These are phyloP conservation scores for Penicillium coffeae DNA, from an alignment of 495 filamentous ascomycete species.

Conservation along the genomic window DNA sequence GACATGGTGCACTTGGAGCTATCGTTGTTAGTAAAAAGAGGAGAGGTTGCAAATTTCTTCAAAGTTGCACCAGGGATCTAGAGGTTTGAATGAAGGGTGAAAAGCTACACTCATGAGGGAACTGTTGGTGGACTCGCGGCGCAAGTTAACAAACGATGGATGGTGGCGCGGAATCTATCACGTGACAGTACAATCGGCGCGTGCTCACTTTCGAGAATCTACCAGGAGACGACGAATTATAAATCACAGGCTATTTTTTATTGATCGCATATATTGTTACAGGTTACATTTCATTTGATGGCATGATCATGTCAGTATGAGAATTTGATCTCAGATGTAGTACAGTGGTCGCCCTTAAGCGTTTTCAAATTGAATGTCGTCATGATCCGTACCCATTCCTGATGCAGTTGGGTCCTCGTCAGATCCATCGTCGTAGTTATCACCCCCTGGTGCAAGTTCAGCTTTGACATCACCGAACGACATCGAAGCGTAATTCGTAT, in stretches of 20 bases:
- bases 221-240: too few species aligned
- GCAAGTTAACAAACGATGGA: background rate
- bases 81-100: background rate
- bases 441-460: slow-evolving; percentile 44
- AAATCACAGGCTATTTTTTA: background rate
- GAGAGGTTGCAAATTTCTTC: background rate
- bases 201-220: background rate
- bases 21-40: background rate
- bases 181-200: background rate
- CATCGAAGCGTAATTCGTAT: slow-evolving; percentile 48
- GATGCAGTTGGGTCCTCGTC: slow-evolving; percentile 43
- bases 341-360: slow-evolving; percentile 29
- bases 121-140: background rate
- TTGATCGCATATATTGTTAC: background rate
- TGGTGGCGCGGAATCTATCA: background rate
- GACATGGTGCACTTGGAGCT: slow-evolving; percentile 50
- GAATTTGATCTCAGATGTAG: background rate
- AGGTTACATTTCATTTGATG: background rate
- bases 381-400: slow-evolving; percentile 56
- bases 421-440: slow-evolving; percentile 40
- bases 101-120: background rate
- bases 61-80: background rate
- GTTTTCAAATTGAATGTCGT: slow-evolving; percentile 74
- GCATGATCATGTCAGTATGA: background rate
- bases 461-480: slow-evolving; percentile 38